phyloP scores from a whole-genome alignment of 1,284 basidiomycete species.

The Testicularia cyperi region DNA sequence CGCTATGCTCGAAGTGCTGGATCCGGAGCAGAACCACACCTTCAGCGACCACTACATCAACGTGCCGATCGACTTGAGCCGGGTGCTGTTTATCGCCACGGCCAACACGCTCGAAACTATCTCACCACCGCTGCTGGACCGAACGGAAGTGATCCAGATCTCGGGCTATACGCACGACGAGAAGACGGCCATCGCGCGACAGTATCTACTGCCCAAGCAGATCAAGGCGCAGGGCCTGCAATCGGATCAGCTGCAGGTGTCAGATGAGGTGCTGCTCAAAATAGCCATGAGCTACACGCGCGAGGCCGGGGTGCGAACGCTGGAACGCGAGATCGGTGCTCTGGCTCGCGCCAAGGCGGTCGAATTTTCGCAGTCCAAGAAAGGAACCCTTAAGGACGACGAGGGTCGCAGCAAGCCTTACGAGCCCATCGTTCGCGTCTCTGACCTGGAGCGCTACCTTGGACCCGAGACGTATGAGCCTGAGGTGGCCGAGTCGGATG shows the following conservation, averaged over 20 bases:
- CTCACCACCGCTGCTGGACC: conserved; percentile 61
- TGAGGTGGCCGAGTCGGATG: conserved; percentile 74
- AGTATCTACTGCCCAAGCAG: conserved; percentile 80
- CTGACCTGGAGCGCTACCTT: conserved; percentile 79
- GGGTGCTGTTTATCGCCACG: conserved; percentile 63
- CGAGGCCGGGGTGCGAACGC: conserved; percentile 86
- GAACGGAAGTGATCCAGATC: conserved; percentile 62
- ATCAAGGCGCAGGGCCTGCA: conserved; percentile 70
- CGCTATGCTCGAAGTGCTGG: conserved; percentile 62
- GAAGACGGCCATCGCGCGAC: conserved; percentile 61
- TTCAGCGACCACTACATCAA: conserved; percentile 63
- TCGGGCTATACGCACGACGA: conserved; percentile 62
- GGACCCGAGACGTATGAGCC: conserved; percentile 79
- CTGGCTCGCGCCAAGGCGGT: conserved; percentile 70
- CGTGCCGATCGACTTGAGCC: conserved; percentile 54
- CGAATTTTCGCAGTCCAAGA: conserved; percentile 76
- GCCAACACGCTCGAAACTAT: conserved; percentile 63
- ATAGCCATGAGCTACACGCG: conserved; percentile 78
- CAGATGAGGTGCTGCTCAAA: conserved; percentile 71
- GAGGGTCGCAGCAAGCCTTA: conserved; percentile 63
- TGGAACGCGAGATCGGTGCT: conserved; percentile 82
- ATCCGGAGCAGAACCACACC: conserved; percentile 62
- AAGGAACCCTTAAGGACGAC: conserved; percentile 60
- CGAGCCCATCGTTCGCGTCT: conserved; percentile 68
- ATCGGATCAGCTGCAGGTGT: conserved; percentile 65